These are phyloP conservation scores for Eragrostis tef DNA, from an alignment of 202 grass and related monocot genomes.

Conservation along the genomic window DNA sequence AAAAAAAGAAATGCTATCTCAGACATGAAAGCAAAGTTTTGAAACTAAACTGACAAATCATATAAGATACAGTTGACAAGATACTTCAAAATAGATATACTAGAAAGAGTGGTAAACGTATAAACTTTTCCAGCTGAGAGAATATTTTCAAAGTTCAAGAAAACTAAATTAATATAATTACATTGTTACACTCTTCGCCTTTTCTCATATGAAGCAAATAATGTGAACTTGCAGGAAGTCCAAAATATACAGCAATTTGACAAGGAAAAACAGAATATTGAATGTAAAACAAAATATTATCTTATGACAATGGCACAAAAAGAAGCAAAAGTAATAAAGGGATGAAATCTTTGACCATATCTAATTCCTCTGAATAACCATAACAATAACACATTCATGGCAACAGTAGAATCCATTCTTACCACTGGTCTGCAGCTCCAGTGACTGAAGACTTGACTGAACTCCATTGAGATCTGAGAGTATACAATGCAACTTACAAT, in stretches of 20 bases:
- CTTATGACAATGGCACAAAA: not conserved
- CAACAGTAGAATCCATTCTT: conserved; percentile 1
- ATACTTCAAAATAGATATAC: not conserved
- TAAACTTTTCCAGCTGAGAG: conserved; percentile 18
- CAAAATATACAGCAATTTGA: not conserved
- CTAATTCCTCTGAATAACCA: conserved; percentile 9
- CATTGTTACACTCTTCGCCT: not conserved
- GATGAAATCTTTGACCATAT: conserved; percentile 19
- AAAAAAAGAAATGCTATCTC: conserved; percentile 40
- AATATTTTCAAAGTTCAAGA: conserved; percentile 10
- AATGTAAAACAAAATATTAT: conserved; percentile 4
- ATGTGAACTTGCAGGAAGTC: not conserved
- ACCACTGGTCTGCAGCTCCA: conserved; percentile 65
- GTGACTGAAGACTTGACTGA: conserved; percentile 55
- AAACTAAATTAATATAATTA: conserved; percentile 22
- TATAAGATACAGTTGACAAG: not conserved
- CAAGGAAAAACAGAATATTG: not conserved
- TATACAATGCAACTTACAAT: conserved; percentile 5
- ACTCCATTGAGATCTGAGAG: conserved; percentile 62
- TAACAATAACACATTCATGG: conserved; percentile 5
- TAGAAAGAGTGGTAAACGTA: not conserved
- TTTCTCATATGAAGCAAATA: not conserved
- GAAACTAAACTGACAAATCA: conserved; percentile 6
- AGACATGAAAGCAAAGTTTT: conserved; percentile 25
- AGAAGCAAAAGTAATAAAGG: conserved; percentile 8